These are phyloP conservation scores for Poronia punctata DNA, from an alignment of 495 filamentous ascomycete genomes.

Conservation along the genomic window DNA sequence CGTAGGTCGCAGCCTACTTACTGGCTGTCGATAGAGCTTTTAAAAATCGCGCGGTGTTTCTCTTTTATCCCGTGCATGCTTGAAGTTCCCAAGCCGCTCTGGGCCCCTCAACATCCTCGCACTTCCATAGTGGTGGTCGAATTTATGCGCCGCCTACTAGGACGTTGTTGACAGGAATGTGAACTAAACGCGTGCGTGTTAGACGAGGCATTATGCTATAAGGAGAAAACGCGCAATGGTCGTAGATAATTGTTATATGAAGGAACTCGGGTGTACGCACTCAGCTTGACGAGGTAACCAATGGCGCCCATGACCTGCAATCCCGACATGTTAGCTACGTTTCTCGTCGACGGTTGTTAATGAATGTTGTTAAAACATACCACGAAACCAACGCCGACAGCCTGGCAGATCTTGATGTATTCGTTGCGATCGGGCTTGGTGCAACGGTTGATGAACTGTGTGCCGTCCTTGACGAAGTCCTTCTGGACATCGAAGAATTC, in stretches of 20 bases:
- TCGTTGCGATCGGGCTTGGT: constrained; percentile 82
- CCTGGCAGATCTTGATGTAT: constrained; percentile 92
- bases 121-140: neutral
- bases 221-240: neutral
- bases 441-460: constrained; percentile 73
- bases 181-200: constrained; percentile 12
- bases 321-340: neutral
- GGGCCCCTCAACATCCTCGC: constrained; percentile 1
- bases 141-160: constrained; percentile 40
- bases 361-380: constrained; percentile 12
- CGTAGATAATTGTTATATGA: neutral
- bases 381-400: constrained; percentile 86
- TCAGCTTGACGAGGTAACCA: constrained; percentile 92
- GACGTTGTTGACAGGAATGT: constrained; percentile 38
- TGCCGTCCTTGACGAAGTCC: constrained; percentile 74
- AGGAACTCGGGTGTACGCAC: constrained; percentile 40
- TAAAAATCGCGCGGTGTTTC: too few relatives aligned
- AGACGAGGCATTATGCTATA: constrained; percentile 6
- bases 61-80: neutral
- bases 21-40: too few relatives aligned
- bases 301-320: constrained; percentile 37
- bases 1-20: too few relatives aligned
- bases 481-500: constrained; percentile 71
- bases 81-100: neutral
- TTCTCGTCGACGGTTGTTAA: neutral